Conservation (phyloP, 805 yeast genomes). For the Ogataea saltuana region DNA sequence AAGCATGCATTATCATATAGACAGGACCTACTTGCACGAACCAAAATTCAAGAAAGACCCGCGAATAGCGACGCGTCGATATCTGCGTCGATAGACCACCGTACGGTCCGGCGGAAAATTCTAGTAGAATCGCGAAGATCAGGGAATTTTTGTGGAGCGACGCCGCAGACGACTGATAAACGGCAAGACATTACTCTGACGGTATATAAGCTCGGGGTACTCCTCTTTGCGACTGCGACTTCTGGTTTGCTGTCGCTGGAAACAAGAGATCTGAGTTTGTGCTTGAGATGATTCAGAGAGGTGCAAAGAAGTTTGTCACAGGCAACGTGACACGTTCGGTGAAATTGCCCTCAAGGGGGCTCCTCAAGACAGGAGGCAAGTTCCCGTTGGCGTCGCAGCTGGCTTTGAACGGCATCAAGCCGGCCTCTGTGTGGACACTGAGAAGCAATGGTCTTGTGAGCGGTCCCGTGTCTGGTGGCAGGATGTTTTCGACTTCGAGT, state of each 20-base stretch:
- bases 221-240: no score
- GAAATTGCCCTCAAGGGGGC: neutral
- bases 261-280: no score
- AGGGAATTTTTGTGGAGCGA: slow-evolving; percentile 1
- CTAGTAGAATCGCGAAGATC: slow-evolving; percentile 11
- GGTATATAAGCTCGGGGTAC: no score
- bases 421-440: neutral
- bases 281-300: slow-evolving; percentile 1
- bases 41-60: no score
- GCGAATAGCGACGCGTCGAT: slow-evolving; percentile 13
- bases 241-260: no score
- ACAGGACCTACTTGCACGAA: no score
- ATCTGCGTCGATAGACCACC: neutral
- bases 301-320: slow-evolving; percentile 3
- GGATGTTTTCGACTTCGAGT: slow-evolving; percentile 20
- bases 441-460: no score
- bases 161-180: slow-evolving; percentile 3
- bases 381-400: slow-evolving; percentile 4
- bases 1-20: no score
- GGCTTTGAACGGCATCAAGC: neutral
- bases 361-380: neutral
- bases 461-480: no score
- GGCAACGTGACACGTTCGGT: slow-evolving; percentile 1
- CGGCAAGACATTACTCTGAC: no score
- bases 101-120: slow-evolving; percentile 18